phyloP scores from a whole-genome alignment of 129 eudicot genomes.

The Sambucus nigra region DNA sequence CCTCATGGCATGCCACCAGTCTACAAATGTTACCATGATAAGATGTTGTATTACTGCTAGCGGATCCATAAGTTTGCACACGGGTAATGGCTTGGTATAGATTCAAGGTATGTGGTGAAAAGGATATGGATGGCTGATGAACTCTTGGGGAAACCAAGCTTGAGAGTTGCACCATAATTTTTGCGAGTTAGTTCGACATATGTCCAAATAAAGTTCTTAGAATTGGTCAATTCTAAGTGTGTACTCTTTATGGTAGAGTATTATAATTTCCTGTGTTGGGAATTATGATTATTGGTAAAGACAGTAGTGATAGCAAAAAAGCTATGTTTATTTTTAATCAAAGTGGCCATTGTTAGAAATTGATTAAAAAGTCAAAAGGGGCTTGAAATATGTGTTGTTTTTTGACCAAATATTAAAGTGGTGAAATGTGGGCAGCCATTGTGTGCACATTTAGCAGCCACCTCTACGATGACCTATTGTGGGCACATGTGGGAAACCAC shows the following conservation, averaged over 20 bases:
- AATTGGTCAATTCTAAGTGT: no score
- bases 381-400: no score
- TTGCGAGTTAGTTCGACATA: not conserved
- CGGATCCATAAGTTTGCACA: not conserved
- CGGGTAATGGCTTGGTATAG: not conserved
- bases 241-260: not conserved
- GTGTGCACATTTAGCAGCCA: no score
- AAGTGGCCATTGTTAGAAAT: not conserved
- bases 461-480: no score
- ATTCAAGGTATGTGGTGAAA: not conserved
- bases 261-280: not conserved
- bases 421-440: no score
- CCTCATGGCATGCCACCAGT: not conserved
- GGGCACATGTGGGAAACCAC: no score
- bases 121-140: not conserved
- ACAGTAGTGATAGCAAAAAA: not conserved
- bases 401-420: no score
- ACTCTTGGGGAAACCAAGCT: not conserved
- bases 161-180: not conserved
- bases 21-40: not conserved
- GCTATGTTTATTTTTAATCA: not conserved
- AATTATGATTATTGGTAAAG: not conserved
- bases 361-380: no score
- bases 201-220: not conserved
- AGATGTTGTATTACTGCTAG: not conserved